phyloP scores from a whole-genome alignment of 176 grass and related monocot genomes.

The Triticum turgidum region DNA sequence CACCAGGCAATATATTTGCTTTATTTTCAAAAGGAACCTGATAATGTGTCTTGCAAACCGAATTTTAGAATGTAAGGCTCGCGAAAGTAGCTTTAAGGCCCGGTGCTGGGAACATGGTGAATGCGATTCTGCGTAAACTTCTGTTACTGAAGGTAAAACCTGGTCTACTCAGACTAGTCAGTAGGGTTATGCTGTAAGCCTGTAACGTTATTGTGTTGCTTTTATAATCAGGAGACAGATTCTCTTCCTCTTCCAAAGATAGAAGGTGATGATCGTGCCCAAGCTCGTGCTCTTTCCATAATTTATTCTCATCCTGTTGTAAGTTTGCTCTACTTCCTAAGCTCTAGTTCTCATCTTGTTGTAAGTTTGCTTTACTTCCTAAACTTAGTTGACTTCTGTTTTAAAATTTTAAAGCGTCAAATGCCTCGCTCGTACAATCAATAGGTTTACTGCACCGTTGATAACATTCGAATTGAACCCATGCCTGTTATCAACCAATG shows the following conservation, averaged over 20 bases:
- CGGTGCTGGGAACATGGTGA: constrained; percentile 93
- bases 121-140: constrained; percentile 88
- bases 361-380: constrained; percentile 44
- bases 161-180: constrained; percentile 21
- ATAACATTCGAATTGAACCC: background rate
- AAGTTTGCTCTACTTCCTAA: constrained; percentile 42
- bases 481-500: background rate
- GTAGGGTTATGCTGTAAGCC: constrained; percentile 15
- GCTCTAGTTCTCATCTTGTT: constrained; percentile 83
- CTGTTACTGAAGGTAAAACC: constrained; percentile 63
- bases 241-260: constrained; percentile 80
- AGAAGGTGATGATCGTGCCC: constrained; percentile 87
- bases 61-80: constrained; percentile 88
- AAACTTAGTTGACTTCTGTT: constrained; percentile 1
- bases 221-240: constrained; percentile 68
- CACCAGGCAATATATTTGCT: background rate
- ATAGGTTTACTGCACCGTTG: background rate
- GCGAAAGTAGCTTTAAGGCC: constrained; percentile 89
- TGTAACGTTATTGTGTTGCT: constrained; percentile 22
- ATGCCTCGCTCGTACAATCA: background rate
- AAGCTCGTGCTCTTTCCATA: constrained; percentile 79
- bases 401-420: background rate
- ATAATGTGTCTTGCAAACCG: constrained; percentile 12
- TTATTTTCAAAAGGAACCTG: constrained; percentile 9
- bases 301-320: constrained; percentile 98